phyloP scores from a whole-genome alignment of 352 stramenopile species.

The Globisporangium cylindrosporum region DNA sequence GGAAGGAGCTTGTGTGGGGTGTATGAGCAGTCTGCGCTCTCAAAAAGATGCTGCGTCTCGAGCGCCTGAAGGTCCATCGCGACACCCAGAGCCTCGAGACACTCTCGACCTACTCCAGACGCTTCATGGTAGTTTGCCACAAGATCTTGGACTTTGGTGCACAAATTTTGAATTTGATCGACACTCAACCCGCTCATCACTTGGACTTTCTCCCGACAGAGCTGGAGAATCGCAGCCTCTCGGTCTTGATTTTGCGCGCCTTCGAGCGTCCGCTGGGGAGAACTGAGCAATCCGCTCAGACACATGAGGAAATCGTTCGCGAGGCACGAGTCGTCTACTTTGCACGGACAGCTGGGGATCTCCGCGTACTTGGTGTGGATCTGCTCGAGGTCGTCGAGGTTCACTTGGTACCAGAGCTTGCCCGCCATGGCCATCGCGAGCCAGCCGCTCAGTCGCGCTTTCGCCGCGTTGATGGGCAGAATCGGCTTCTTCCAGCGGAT shows the following conservation, averaged over 20 bases:
- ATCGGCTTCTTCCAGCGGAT: conserved; percentile 34
- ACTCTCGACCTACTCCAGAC: background rate
- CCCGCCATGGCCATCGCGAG: conserved; percentile 44
- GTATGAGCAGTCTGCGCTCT: background rate
- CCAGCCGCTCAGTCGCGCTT: conserved; percentile 31
- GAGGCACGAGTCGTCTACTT: conserved; percentile 45
- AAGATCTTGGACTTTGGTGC: background rate
- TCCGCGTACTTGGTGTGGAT: conserved; percentile 37
- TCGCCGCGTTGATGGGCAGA: conserved; percentile 41
- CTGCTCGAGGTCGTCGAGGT: conserved; percentile 25
- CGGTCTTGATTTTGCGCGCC: background rate
- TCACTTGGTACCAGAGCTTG: conserved; percentile 56
- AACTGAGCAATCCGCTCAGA: conserved; percentile 30
- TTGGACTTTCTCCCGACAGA: conserved; percentile 6
- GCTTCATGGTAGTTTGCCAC: background rate
- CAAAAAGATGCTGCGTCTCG: conserved; percentile 6
- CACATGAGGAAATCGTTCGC: conserved; percentile 46
- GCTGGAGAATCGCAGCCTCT: background rate
- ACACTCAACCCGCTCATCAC: background rate
- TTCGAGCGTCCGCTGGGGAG: background rate
- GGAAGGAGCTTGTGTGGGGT: conserved; percentile 20
- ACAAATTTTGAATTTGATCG: conserved; percentile 1
- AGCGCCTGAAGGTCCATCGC: conserved; percentile 11
- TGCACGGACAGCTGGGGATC: conserved; percentile 39
- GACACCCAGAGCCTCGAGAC: background rate